Base-by-base conservation (phyloP, 1,284 basidiomycete species). In the Boletus semigastroideus region DNA sequence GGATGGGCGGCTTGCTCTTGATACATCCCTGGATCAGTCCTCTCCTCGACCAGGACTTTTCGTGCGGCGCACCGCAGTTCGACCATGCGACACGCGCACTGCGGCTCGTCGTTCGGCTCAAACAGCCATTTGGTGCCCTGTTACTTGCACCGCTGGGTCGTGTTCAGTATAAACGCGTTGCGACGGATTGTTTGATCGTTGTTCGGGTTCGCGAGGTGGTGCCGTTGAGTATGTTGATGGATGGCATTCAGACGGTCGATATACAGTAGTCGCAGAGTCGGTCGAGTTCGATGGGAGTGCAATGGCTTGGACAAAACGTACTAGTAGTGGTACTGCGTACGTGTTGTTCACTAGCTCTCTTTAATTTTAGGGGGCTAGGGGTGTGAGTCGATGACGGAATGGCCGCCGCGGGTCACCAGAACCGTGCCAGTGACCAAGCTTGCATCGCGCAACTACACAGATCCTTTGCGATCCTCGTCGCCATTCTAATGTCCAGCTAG, bases 141-240 rank as follows among this genome's bases (percentile, higher is more conserved):
- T 46, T 57, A 10, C 39, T 58, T 1, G 30, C 9, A 7, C 30
- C 48, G 2, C 17, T 38, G 17, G 38, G 45, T 14, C 42, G 39
- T 3, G 39, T 30, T 11, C 38, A 43, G 28, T 57, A 50, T 11
- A 45, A 20, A 13, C 45, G 55, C 1, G 42, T 50, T 2, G 55
- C 55, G 1, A 13, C 49, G 8, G 49, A 52, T 3, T 17, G 40
- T 8, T 33, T 33, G 31, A 33, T 33, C 31, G 8, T 16, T 5
- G 31, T 33, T 14, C 14, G 16, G 14, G 27, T 44, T 16, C 20
- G 20, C n/a, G 12, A 30, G 20, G 27, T 25, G 16, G 17, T 4
- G 3, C 20, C 13, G 12, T 34, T 17, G 19, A 8, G 5, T 1
- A 25, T 45, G 3, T 37, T 49, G 41, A 44, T 44, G 13, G 33